Conservation (phyloP, 1,284 basidiomycete species). For the Porogramme epimiltina region DNA sequence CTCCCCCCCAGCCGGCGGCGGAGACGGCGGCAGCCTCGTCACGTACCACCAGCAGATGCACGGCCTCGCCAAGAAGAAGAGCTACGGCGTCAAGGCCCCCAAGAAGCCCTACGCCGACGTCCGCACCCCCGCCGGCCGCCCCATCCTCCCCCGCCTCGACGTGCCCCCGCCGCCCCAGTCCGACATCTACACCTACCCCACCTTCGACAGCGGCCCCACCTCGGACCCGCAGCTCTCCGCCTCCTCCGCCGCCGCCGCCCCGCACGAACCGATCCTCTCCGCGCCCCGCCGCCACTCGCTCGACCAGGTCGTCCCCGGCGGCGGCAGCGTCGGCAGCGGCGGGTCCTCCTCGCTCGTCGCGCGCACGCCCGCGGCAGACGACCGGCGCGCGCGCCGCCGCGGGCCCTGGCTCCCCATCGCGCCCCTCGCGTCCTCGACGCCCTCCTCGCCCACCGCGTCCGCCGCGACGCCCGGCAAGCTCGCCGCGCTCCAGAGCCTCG, state of each 20-base stretch:
- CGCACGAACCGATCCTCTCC: conserved; percentile 9
- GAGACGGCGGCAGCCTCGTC: conserved; percentile 29
- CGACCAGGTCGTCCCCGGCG: conserved; percentile 12
- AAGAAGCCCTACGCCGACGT: conserved; percentile 27
- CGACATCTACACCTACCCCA: conserved; percentile 22
- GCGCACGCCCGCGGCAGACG: conserved; percentile 15
- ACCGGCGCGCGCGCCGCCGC: conserved; percentile 24
- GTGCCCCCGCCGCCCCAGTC: conserved; percentile 21
- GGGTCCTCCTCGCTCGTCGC: conserved; percentile 14
- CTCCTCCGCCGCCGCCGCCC: background rate
- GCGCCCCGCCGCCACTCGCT: conserved; percentile 14
- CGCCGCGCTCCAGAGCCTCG: conserved; percentile 28
- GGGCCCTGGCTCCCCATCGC: conserved; percentile 30
- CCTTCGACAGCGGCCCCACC: conserved; percentile 11
- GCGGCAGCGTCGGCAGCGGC: background rate
- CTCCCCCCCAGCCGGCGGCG: conserved; percentile 17
- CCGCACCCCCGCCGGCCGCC: conserved; percentile 22
- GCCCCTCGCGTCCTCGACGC: conserved; percentile 17
- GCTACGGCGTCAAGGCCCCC: conserved; percentile 24
- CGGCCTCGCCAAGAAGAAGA: conserved; percentile 34
- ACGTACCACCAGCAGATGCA: conserved; percentile 35
- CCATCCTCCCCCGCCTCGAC: conserved; percentile 34
- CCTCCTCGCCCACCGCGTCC: conserved; percentile 18
- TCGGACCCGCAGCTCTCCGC: conserved; percentile 15
- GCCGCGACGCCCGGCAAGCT: conserved; percentile 19